phyloP scores from a whole-genome alignment of 129 eudicot species.

The Mikania micrantha region DNA sequence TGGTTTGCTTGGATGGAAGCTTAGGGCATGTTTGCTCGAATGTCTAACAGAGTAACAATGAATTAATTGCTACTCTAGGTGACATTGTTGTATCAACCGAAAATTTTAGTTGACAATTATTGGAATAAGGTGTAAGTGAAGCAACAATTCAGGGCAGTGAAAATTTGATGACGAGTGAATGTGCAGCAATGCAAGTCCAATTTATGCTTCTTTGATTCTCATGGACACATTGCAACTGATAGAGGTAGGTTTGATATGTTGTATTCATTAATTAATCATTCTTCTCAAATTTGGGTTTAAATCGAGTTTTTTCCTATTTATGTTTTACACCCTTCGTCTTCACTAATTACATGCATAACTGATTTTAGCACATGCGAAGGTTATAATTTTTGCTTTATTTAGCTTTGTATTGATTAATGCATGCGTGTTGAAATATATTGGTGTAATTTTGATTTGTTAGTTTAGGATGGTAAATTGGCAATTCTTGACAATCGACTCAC shows the following conservation, averaged over 20 bases:
- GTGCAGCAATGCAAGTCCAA: conserved; percentile 75
- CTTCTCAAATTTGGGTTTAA: not conserved
- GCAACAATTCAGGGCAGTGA: conserved; percentile 76
- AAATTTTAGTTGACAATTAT: conserved; percentile 61
- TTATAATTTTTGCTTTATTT: not conserved
- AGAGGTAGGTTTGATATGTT: conserved; percentile 61
- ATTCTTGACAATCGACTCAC: too few relatives aligned
- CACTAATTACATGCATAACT: not conserved
- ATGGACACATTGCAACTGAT: conserved; percentile 79
- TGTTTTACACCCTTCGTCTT: conserved; percentile 1
- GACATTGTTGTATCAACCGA: conserved; percentile 71
- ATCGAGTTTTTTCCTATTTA: conserved; percentile 24
- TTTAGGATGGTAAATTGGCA: not conserved
- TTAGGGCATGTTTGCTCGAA: conserved; percentile 82
- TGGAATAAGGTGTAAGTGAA: conserved; percentile 78
- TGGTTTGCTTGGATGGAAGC: conserved; percentile 89
- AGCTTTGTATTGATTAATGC: not conserved
- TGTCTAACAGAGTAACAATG: conserved; percentile 92
- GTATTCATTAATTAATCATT: not conserved
- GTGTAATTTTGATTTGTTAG: not conserved
- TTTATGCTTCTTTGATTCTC: conserved; percentile 67
- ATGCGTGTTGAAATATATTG: conserved; percentile 1
- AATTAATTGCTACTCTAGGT: conserved; percentile 74
- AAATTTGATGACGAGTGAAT: conserved; percentile 72
- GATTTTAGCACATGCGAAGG: not conserved